Percentiles rank a stretch among this genome's conserved stretches.
phyloP scores from a whole-genome alignment of 768 basidiomycete genomes.

The Plicaturopsis crispa region DNA sequence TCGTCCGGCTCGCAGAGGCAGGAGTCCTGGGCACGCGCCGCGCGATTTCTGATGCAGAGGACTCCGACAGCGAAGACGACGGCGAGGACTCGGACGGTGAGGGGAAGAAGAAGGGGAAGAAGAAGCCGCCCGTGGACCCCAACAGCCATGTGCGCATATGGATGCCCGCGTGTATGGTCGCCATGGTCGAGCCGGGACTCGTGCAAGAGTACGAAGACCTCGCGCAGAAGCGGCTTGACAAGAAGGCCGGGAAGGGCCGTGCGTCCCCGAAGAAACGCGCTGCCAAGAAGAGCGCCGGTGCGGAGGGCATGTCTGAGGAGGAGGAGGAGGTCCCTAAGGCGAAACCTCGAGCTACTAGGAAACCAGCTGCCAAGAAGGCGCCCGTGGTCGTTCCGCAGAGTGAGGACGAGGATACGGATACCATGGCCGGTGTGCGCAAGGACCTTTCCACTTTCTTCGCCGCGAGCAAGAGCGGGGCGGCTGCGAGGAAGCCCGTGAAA shows the following conservation, averaged over 20 bases:
- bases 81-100: not conserved
- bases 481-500: too few species aligned
- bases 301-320: too few species aligned
- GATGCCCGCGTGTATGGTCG: conserved; percentile 57
- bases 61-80: not conserved
- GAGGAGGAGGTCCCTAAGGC: too few species aligned
- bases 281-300: not conserved
- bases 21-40: conserved; percentile 62
- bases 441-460: too few species aligned
- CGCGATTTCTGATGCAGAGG: conserved; percentile 13
- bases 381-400: too few species aligned
- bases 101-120: conserved; percentile 9
- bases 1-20: conserved; percentile 57
- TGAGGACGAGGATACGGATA: too few species aligned
- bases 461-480: too few species aligned
- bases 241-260: conserved; percentile 23
- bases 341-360: too few species aligned
- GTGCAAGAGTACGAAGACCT: conserved; percentile 37
- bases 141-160: conserved; percentile 44
- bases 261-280: conserved; percentile 3
- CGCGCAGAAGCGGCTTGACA: conserved; percentile 24
- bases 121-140: conserved; percentile 30
- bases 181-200: conserved; percentile 42
- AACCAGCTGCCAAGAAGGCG: too few species aligned
- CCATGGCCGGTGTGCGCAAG: too few species aligned